Percentiles rank a stretch among this genome's conserved stretches.
phyloP scores from a whole-genome alignment of 2,329 filamentous ascomycete species.

The Tricladium varicosporioides region DNA sequence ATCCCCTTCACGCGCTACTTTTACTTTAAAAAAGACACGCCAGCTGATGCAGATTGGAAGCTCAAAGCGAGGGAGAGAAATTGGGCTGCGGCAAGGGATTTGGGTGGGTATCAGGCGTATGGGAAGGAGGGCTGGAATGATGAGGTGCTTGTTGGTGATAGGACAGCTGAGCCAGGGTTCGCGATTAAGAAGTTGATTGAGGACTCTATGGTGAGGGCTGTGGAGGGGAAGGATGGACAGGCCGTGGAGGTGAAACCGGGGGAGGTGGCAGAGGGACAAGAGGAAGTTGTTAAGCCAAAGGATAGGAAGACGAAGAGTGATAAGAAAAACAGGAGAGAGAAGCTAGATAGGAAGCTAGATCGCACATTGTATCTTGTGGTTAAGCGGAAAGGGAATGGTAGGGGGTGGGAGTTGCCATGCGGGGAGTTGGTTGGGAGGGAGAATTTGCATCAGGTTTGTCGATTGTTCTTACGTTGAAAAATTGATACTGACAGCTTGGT shows the following conservation, averaged over 20 bases:
- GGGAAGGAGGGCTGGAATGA: conserved; percentile 80
- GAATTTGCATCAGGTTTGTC: conserved; percentile 76
- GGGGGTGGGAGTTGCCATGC: conserved; percentile 78
- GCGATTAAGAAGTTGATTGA: conserved; percentile 62
- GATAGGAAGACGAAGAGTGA: conserved; percentile 77
- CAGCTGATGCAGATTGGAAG: conserved; percentile 84
- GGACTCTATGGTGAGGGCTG: conserved; percentile 24
- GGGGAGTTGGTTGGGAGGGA: conserved; percentile 68
- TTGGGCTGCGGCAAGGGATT: conserved; percentile 75
- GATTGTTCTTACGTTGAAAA: neutral
- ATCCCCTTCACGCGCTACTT: conserved; percentile 87
- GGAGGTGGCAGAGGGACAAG: conserved; percentile 46
- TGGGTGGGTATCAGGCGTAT: conserved; percentile 80
- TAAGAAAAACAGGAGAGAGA: conserved; percentile 66
- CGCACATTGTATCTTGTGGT: conserved; percentile 87
- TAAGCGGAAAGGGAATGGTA: conserved; percentile 59
- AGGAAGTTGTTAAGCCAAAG: conserved; percentile 67
- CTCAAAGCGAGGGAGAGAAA: conserved; percentile 74
- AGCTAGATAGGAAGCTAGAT: conserved; percentile 76
- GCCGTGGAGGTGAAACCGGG: conserved; percentile 65
- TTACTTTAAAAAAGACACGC: conserved; percentile 91
- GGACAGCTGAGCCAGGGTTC: conserved; percentile 49
- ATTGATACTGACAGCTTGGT: neutral
- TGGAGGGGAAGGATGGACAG: conserved; percentile 53
- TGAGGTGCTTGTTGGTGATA: conserved; percentile 75